Base-by-base conservation (phyloP, 2,329 filamentous ascomycete species). In the Penicillium janthinellum region DNA sequence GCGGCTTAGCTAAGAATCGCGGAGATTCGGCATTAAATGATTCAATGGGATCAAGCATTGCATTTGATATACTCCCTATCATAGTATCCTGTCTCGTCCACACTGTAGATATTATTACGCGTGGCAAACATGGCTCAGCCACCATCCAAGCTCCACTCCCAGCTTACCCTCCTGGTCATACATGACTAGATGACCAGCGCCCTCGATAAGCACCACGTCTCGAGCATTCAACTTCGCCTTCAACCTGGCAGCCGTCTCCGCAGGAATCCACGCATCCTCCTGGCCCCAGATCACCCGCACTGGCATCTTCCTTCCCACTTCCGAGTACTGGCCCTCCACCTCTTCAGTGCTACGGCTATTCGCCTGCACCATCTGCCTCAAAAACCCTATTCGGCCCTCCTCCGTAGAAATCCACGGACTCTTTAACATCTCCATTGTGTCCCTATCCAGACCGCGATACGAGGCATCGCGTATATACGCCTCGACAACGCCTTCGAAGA, bases 121-220 rank as follows among this genome's bases (percentile, higher is more conserved):
- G 20, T 25, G 42, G 8, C 47, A 14, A 35, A 49, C n/a, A 3
- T 35, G 28, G 47, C 31, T 57, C 39, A 65, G 45, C 64, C 64
- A 65, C 56, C 56, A 60, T 1, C 61, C 59, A 20, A 65, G 38
- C 63, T 82, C 79, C 38, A 75, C 66, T 1, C 73, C 77, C 12
- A 82, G 62, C 51, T 69, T 73, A 6, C 68, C 75, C 11, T 65
- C 69, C 56, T 81, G 78, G 62, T 82, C 80, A 62, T 76, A 70
- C 76, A 80, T 79, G 1, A 79, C 65, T 5, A 82, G 51, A 72
- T 82, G 80, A 0, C 79, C 80, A 10, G 79, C 80, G 14, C 71
- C 64, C 8, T 76, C 73, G 48, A 79, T 67, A 5, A 77, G 52
- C 2, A 77, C 35, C 14, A 67, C 49, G 14, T 61, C 54, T 34